Evolutionary conservation across 2,329 filamentous ascomycete genomes (phyloP).

Genomic region (Madurella mycetomatis): DNA sequence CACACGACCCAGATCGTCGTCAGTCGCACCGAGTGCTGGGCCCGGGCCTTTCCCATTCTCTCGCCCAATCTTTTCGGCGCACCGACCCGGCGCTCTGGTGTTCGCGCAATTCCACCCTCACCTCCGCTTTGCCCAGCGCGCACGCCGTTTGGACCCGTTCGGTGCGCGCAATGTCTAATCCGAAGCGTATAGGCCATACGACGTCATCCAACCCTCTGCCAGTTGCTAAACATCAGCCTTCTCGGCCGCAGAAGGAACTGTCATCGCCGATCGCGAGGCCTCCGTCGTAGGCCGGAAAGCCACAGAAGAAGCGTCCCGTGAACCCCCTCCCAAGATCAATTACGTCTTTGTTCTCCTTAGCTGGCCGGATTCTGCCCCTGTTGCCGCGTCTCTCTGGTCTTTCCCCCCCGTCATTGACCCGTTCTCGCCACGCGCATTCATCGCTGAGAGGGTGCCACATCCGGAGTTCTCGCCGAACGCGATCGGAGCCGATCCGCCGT

Average conservation of each 20-base stretch:
- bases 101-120: conserved; percentile 9
- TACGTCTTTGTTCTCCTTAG: background rate
- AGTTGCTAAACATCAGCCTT: conserved; percentile 3
- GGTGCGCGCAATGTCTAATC: conserved; percentile 22
- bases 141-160: background rate
- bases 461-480: conserved; percentile 1
- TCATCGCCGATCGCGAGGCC: background rate
- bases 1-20: conserved; percentile 14
- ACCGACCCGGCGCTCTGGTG: conserved; percentile 8
- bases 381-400: background rate
- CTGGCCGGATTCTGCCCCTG: background rate
- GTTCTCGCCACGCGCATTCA: background rate
- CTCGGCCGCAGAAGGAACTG: background rate
- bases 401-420: background rate
- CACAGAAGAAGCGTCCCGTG: background rate
- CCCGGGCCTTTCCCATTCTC: conserved; percentile 9
- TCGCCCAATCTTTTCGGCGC: conserved; percentile 12
- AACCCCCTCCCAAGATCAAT: background rate
- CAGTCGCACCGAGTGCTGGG: conserved; percentile 14
- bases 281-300: background rate
- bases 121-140: conserved; percentile 4
- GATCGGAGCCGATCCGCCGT: conserved; percentile 19
- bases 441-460: background rate
- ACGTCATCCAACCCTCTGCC: conserved; percentile 9
- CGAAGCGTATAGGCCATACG: conserved; percentile 15